These are phyloP conservation scores for Eimeria praecox DNA, from an alignment of 169 alveolate genomes.

Conservation along the genomic window DNA sequence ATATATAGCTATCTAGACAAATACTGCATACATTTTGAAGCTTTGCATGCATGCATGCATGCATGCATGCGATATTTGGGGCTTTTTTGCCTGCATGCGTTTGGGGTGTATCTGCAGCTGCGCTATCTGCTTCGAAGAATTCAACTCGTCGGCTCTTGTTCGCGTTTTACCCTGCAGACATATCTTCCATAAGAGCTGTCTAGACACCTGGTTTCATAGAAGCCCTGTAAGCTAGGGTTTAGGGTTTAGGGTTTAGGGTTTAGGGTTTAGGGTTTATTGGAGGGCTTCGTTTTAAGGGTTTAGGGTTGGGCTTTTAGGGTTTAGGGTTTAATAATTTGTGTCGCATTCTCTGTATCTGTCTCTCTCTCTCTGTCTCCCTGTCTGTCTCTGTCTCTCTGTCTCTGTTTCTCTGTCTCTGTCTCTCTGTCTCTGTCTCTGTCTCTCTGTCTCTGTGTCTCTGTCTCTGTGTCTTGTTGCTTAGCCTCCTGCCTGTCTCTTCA, in stretches of 20 bases:
- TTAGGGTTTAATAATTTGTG: neutral
- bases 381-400: too few relatives aligned
- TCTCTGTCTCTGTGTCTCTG: too few relatives aligned
- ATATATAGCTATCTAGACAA: too few relatives aligned
- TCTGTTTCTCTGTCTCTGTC: too few relatives aligned
- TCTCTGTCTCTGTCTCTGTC: too few relatives aligned
- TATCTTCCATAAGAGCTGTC: constrained; percentile 62
- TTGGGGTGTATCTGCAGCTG: constrained; percentile 36
- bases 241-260: constrained; percentile 31
- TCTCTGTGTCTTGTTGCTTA: too few relatives aligned
- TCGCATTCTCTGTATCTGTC: neutral
- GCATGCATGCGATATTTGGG: neutral
- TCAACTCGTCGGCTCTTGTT: constrained; percentile 17
- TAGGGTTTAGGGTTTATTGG: constrained; percentile 13
- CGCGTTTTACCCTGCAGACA: constrained; percentile 69
- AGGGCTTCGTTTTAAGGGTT: too few relatives aligned
- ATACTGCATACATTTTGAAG: too few relatives aligned
- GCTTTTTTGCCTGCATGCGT: constrained; percentile 7
- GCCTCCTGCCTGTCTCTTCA: too few relatives aligned
- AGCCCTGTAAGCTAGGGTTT: constrained; percentile 44
- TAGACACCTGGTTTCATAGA: constrained; percentile 64
- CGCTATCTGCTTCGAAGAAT: constrained; percentile 76
- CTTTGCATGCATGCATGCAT: constrained; percentile 38
- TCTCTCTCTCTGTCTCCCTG: neutral
- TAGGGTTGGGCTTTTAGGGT: too few relatives aligned